Evolutionary conservation across 495 filamentous ascomycete genomes (phyloP), one percentile per base, ranked within the genome.

Genomic region (Chaetomium fimeti): DNA sequence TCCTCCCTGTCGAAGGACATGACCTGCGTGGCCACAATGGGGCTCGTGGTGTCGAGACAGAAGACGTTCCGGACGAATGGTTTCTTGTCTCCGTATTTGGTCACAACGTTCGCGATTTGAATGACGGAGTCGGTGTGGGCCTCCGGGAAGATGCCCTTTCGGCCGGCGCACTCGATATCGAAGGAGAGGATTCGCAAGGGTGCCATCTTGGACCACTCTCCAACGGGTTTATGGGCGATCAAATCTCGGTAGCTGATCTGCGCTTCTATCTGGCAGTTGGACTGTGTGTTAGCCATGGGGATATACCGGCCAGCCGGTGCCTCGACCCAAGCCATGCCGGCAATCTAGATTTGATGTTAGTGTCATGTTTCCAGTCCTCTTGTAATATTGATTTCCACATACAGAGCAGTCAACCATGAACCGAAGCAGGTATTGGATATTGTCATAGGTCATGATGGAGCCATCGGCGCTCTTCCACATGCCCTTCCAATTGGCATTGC

Each of bases 161-260:
- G 90, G 28, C 94, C 94, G 64, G 94, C 95, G 73, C 94, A 99
- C 74, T 99, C 94, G 68, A 99, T 99, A 85, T 99, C 94, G 67
- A 99, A 97, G 3, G 93, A 97, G 16, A 99, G 76, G 57, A 97
- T 87, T 43, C 94, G 87, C 22, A 99, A 80, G 1, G 94, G 94
- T 0, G 94, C 95, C 91, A 99, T 98, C 77, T 97, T 99, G 12
- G 91, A 91, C 91, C 94, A 99, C 72, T 98, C 94, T 5, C 93
- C 94, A 62, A 90, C 88, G n/a, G 91, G 86, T 27, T 89, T 82
- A 73, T 98, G 93, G 8, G 94, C 87, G 63, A 97, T 89, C 43
- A 99, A 77, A 70, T 97, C 87, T 62, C 76, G 78, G 69, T 92
- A 97, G 76, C 89, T 87, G 22, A 94, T 82, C 43, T 84, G 78